Percentiles rank a stretch among this genome's conserved stretches.
These are phyloP conservation scores for Lasiosphaeriaceae sp. DNA, from an alignment of 495 filamentous ascomycete genomes.

Conservation along the genomic window DNA sequence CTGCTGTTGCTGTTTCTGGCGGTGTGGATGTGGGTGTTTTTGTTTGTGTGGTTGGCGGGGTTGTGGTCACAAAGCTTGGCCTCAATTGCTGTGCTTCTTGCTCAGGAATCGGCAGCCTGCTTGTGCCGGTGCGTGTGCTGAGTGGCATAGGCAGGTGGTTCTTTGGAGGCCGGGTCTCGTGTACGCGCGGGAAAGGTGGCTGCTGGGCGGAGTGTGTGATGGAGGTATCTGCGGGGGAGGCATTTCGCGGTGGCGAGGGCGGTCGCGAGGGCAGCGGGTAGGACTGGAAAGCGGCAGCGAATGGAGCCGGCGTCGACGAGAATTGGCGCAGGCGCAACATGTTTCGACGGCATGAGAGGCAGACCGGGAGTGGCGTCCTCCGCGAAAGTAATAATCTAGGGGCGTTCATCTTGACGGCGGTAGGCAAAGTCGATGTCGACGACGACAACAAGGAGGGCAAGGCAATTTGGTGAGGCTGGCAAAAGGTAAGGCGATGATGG, in stretches of 20 bases:
- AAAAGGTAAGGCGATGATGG: neutral
- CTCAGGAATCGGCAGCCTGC: constrained; percentile 43
- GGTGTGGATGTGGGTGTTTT: neutral
- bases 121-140: neutral
- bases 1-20: constrained; percentile 1
- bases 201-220: constrained; percentile 51
- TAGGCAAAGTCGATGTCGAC: neutral
- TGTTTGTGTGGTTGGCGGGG: constrained; percentile 1
- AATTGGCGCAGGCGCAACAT: constrained; percentile 56
- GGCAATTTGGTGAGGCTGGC: neutral
- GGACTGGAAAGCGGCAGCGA: constrained; percentile 67
- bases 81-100: constrained; percentile 62
- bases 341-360: constrained; percentile 32
- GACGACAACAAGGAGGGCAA: neutral
- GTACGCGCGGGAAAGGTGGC: constrained; percentile 39
- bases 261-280: constrained; percentile 58
- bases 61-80: constrained; percentile 18
- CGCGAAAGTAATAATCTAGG: constrained; percentile 19
- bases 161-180: constrained; percentile 50
- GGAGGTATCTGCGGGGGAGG: constrained; percentile 62
- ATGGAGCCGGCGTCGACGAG: constrained; percentile 54
- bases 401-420: constrained; percentile 22
- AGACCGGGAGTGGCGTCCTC: constrained; percentile 20
- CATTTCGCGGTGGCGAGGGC: constrained; percentile 64
- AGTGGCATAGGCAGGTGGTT: constrained; percentile 12